A percentile compares a stretch with the other conserved stretches of the same genome.
Evolutionary conservation across 2,329 filamentous ascomycete species (phyloP).

Genomic region (Knoxdaviesia proteae): DNA sequence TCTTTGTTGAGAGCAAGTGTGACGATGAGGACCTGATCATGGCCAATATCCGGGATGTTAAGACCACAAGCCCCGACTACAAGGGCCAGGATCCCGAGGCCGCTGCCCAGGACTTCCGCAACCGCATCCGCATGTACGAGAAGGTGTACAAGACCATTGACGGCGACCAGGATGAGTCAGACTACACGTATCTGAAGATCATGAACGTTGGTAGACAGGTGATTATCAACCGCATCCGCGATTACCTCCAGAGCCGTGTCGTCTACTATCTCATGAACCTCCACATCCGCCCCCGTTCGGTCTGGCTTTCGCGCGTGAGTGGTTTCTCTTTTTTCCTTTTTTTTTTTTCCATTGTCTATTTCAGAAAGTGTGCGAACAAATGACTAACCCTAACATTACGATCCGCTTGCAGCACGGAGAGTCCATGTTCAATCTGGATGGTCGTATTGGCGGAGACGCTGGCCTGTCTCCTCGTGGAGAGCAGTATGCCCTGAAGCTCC

Average conservation of each 20-base stretch:
- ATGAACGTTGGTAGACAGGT: slow-evolving; percentile 92
- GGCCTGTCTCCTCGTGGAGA: slow-evolving; percentile 71
- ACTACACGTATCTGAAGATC: slow-evolving; percentile 89
- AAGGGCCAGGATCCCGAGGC: slow-evolving; percentile 79
- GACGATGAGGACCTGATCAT: slow-evolving; percentile 93
- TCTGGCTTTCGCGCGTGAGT: slow-evolving; percentile 82
- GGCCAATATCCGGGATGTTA: slow-evolving; percentile 95
- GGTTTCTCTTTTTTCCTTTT: background rate
- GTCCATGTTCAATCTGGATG: slow-evolving; percentile 75
- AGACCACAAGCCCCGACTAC: slow-evolving; percentile 92
- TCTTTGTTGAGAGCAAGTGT: slow-evolving; percentile 95
- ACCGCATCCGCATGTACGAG: slow-evolving; percentile 92
- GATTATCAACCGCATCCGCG: slow-evolving; percentile 93
- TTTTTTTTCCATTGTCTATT: background rate
- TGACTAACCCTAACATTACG: background rate
- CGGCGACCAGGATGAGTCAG: slow-evolving; percentile 54
- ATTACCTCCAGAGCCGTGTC: slow-evolving; percentile 88
- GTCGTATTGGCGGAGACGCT: slow-evolving; percentile 84
- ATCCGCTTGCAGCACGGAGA: slow-evolving; percentile 57
- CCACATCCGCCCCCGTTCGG: slow-evolving; percentile 87
- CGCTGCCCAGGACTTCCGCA: slow-evolving; percentile 78
- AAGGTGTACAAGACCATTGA: slow-evolving; percentile 91
- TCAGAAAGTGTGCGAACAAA: background rate
- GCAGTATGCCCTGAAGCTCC: slow-evolving; percentile 67
- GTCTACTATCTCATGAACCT: slow-evolving; percentile 98